A percentile compares a stretch with the other conserved stretches of the same genome.
Conservation (phyloP, 2,329 filamentous ascomycete genomes). For the Zalaria sp. region DNA sequence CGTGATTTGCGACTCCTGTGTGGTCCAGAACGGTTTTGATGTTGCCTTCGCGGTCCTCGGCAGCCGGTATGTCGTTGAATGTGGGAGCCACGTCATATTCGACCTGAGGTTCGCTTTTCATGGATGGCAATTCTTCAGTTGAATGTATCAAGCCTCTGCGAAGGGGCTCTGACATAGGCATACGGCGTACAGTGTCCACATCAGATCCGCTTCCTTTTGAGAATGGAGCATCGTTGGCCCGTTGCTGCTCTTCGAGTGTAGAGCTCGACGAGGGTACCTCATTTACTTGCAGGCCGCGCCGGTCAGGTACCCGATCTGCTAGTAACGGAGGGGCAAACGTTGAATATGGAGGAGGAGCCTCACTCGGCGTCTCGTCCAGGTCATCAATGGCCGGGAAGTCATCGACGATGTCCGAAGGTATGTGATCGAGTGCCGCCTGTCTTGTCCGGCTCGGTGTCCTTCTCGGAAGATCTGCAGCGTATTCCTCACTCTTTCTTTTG, state of each 20-base stretch:
- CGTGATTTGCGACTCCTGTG: not conserved
- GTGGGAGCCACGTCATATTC: too few species aligned
- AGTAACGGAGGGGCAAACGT: slow-evolving; percentile 19
- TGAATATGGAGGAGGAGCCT: slow-evolving; percentile 30
- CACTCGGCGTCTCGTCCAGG: slow-evolving; percentile 13
- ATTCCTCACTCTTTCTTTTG: slow-evolving; percentile 34
- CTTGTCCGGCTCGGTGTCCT: not conserved
- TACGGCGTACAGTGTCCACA: too few species aligned
- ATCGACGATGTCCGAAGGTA: not conserved
- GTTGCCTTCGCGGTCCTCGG: slow-evolving; percentile 4
- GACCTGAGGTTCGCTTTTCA: too few species aligned
- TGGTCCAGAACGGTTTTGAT: not conserved
- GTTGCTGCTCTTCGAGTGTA: not conserved
- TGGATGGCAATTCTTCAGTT: too few species aligned
- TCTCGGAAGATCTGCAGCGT: slow-evolving; percentile 14
- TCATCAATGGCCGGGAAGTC: slow-evolving; percentile 27
- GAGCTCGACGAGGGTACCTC: slow-evolving; percentile 4
- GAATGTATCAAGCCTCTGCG: too few species aligned
- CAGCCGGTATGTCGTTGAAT: not conserved
- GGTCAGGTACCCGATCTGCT: not conserved
- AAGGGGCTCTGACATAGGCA: too few species aligned
- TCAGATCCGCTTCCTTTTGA: too few species aligned
- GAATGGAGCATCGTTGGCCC: not conserved
- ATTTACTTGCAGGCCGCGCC: not conserved
- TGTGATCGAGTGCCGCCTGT: not conserved